Evolutionary conservation across 2,329 filamentous ascomycete genomes (phyloP).

Genomic region (Talaromyces sp.): DNA sequence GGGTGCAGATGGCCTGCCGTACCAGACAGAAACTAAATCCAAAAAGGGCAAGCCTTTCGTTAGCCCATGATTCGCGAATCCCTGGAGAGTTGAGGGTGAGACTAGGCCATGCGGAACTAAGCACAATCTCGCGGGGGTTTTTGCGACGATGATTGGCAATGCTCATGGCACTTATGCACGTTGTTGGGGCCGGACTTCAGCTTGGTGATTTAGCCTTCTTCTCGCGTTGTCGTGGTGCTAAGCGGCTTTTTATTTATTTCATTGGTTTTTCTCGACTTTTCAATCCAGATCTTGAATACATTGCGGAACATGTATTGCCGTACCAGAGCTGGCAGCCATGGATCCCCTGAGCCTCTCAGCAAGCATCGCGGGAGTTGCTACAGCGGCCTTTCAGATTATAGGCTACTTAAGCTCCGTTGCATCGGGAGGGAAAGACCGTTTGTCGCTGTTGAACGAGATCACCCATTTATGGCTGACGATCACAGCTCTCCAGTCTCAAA

Average conservation of each 20-base stretch:
- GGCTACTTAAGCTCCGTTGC: slow-evolving; percentile 1
- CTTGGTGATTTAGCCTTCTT: background rate
- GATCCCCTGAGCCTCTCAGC: slow-evolving; percentile 4
- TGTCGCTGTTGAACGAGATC: slow-evolving; percentile 1
- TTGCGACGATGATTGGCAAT: slow-evolving; percentile 4
- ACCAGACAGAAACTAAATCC: no score
- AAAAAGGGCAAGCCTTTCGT: no score
- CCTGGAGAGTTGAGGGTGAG: background rate
- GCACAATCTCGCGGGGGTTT: background rate
- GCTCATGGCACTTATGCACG: background rate
- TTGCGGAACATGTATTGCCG: background rate
- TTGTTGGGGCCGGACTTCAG: slow-evolving; percentile 1
- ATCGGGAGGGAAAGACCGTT: background rate
- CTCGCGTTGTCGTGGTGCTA: background rate
- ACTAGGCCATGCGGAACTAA: background rate
- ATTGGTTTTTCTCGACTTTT: background rate
- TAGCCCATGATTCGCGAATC: background rate
- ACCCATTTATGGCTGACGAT: background rate
- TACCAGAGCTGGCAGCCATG: slow-evolving; percentile 3
- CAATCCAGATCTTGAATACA: background rate
- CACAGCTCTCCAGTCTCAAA: background rate
- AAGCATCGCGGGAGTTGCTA: background rate
- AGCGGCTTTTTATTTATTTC: background rate
- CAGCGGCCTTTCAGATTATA: slow-evolving; percentile 2
- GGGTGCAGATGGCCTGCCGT: no score